A percentile compares a stretch with the other conserved stretches of the same genome.
phyloP scores from a whole-genome alignment of 495 filamentous ascomycete species.

The Letharia lupina region DNA sequence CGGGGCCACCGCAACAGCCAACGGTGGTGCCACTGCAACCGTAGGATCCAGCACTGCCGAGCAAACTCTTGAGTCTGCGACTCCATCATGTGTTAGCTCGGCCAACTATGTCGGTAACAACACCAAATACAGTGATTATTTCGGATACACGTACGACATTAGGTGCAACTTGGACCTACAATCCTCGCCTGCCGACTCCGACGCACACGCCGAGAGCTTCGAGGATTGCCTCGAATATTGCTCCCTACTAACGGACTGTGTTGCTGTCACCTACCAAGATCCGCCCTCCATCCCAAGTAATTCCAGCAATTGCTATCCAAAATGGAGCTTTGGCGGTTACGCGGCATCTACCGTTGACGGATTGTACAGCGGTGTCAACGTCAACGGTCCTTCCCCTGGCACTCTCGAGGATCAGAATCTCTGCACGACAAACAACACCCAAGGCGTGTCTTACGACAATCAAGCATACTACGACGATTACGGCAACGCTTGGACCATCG shows the following conservation, averaged over 20 bases:
- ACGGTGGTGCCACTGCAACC: background rate
- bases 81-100: background rate
- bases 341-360: background rate
- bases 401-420: background rate
- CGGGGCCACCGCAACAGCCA: background rate
- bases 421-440: background rate
- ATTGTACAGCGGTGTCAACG: constrained; percentile 1
- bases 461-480: background rate
- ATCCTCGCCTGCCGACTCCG: background rate
- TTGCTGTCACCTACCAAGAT: constrained; percentile 2
- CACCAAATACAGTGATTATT: background rate
- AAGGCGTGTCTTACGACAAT: background rate
- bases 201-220: background rate
- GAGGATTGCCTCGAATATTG: constrained; percentile 1
- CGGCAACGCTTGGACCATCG: background rate
- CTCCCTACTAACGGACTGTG: background rate
- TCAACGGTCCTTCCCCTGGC: background rate
- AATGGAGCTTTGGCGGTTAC: background rate
- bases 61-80: background rate
- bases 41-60: background rate
- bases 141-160: background rate
- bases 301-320: background rate
- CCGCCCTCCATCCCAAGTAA: background rate
- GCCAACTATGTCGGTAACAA: background rate
- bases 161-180: background rate